Percentiles rank a stretch among this genome's conserved stretches.
Evolutionary conservation across 306 rosid species (phyloP).

Genomic region (Malus domestica): DNA sequence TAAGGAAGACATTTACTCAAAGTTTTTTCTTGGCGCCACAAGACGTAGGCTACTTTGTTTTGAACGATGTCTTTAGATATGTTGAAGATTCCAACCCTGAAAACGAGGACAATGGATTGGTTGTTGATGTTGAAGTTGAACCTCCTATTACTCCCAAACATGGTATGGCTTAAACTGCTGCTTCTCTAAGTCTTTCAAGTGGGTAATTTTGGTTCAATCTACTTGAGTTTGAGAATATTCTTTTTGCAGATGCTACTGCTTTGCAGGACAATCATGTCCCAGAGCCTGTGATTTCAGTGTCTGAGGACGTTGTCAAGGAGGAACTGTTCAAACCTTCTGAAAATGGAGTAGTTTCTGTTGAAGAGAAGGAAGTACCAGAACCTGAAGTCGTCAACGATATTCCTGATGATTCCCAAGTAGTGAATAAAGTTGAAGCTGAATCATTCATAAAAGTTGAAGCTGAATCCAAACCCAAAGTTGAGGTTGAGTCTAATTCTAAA

Average conservation of each 20-base stretch:
- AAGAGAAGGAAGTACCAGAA: conserved; percentile 46
- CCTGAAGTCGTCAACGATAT: conserved; percentile 54
- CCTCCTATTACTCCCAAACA: conserved; percentile 26
- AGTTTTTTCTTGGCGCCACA: conserved; percentile 92
- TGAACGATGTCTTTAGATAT: conserved; percentile 83
- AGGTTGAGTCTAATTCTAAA: conserved; percentile 16
- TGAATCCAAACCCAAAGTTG: background rate
- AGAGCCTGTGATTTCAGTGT: conserved; percentile 23
- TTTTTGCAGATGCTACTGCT: conserved; percentile 32
- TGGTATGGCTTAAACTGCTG: conserved; percentile 30
- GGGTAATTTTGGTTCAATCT: background rate
- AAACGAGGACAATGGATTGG: conserved; percentile 25
- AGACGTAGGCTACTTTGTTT: conserved; percentile 79
- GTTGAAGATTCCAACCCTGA: conserved; percentile 36
- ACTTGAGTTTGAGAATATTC: conserved; percentile 1
- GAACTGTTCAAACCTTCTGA: conserved; percentile 34
- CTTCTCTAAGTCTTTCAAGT: background rate
- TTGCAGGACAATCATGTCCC: conserved; percentile 25
- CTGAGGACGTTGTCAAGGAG: conserved; percentile 32
- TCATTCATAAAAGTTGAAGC: background rate
- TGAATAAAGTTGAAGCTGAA: conserved; percentile 27
- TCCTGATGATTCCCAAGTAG: conserved; percentile 43
- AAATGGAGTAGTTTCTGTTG: conserved; percentile 32
- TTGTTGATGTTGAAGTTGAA: conserved; percentile 26
- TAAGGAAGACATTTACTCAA: conserved; percentile 60